Evolutionary conservation across 495 filamentous ascomycete genomes (phyloP).

Genomic region (Aspergillus kassunensis): DNA sequence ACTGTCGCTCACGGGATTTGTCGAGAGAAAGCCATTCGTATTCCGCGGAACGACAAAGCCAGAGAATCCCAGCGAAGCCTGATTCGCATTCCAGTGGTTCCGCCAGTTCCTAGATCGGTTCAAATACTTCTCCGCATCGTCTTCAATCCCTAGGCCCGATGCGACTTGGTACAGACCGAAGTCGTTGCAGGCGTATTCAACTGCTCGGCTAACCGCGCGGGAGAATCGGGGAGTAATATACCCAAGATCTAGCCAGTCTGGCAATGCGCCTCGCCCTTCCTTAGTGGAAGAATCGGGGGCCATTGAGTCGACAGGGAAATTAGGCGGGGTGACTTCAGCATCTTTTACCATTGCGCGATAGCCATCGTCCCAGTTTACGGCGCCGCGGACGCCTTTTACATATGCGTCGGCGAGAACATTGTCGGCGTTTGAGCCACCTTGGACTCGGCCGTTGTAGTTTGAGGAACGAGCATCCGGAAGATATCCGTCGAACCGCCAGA

Average conservation of each 20-base stretch:
- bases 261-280: constrained; percentile 66
- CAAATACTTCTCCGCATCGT: constrained; percentile 58
- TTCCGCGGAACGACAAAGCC: constrained; percentile 64
- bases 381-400: constrained; percentile 62
- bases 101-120: constrained; percentile 64
- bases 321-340: constrained; percentile 58
- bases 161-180: constrained; percentile 54
- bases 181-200: constrained; percentile 69
- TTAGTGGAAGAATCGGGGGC: constrained; percentile 61
- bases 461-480: constrained; percentile 62
- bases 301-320: constrained; percentile 59
- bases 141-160: constrained; percentile 47
- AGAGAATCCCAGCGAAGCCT: constrained; percentile 50
- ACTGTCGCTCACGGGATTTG: constrained; percentile 48
- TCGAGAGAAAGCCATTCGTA: constrained; percentile 51
- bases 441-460: constrained; percentile 66
- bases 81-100: constrained; percentile 64
- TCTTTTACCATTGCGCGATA: constrained; percentile 68
- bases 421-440: constrained; percentile 73
- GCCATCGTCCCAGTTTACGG: constrained; percentile 66
- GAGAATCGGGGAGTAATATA: constrained; percentile 62
- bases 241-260: constrained; percentile 61
- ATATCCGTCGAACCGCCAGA: constrained; percentile 64
- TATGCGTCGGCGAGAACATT: constrained; percentile 73
- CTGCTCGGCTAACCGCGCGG: constrained; percentile 60